These are phyloP conservation scores for Aspergillus sergii DNA, from an alignment of 2,329 filamentous ascomycete species.

Conservation along the genomic window DNA sequence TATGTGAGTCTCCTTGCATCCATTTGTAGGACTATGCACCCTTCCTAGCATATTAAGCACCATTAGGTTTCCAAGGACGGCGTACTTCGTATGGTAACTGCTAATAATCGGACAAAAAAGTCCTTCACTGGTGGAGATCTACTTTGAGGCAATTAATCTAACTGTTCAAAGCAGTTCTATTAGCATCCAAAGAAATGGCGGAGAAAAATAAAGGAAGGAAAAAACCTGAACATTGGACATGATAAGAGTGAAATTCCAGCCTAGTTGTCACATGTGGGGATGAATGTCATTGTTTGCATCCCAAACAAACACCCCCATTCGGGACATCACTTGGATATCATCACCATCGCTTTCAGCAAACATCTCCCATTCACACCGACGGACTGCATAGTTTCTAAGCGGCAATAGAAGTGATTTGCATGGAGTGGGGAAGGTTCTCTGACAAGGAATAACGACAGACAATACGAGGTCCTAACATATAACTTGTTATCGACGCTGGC, in stretches of 20 bases:
- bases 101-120: background rate
- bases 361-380: background rate
- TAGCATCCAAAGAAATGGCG: background rate
- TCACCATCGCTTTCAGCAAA: background rate
- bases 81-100: background rate
- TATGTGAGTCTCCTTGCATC: background rate
- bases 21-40: too few species aligned
- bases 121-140: background rate
- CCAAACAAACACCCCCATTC: constrained; percentile 7
- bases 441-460: background rate
- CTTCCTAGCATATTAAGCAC: too few species aligned
- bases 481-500: background rate
- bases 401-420: background rate
- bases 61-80: too few species aligned
- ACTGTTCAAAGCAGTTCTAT: background rate
- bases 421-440: background rate
- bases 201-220: background rate
- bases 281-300: constrained; percentile 10
- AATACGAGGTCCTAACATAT: background rate
- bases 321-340: constrained; percentile 3
- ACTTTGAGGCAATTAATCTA: background rate
- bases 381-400: background rate
- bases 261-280: background rate
- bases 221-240: background rate
- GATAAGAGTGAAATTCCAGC: background rate